Evolutionary conservation across 2,329 filamentous ascomycete genomes (phyloP), one percentile per base, ranked within the genome.

Genomic region (Cylindrodendrum hubeiense): DNA sequence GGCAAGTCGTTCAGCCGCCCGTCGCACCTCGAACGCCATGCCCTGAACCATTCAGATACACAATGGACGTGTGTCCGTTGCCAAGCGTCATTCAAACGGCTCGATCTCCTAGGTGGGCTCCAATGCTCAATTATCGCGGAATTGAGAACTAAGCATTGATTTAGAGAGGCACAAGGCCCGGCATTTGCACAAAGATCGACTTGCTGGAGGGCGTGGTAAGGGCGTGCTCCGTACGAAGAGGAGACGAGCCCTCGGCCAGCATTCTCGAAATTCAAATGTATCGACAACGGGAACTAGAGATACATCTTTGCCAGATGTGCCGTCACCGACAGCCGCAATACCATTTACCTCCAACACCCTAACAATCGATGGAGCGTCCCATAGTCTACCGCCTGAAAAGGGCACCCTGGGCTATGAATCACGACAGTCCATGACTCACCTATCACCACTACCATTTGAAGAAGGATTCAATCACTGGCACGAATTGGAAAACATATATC

Each of bases 1-100:
- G 53, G 53, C 5, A 56, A 56, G 39, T 56, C 53, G 6, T 56
- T 56, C 33, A 56, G 53, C 41, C 53, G 53, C 13, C 53, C 53
- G 2, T 56, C 53, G 19, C 53, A 56, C 15, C 28, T 56, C 12
- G 53, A 56, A 21, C 53, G 53, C 30, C 53, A 56, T 46, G 53
- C 53, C 3, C 34, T 56, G 26, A 56, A 56, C 24, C 53, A 56
- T 46, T 56, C 53, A 3, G 53, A 56, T 24, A 56, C 53, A 19
- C 43, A 46, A 37, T 56, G 53, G 53, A 46, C 41, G 7, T 56
- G 53, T 22, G 39, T 39, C 2, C 41, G 53, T n/a, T 56, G 53
- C 10, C 26, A 41, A 10, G 53, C 53, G 10, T 56, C 41, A 3
- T 56, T 56, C 13, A 56, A 56, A 17, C 53, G 53, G 5, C 53